These are phyloP conservation scores for Epichloe amarillans DNA, from an alignment of 2,329 filamentous ascomycete genomes.

Conservation along the genomic window DNA sequence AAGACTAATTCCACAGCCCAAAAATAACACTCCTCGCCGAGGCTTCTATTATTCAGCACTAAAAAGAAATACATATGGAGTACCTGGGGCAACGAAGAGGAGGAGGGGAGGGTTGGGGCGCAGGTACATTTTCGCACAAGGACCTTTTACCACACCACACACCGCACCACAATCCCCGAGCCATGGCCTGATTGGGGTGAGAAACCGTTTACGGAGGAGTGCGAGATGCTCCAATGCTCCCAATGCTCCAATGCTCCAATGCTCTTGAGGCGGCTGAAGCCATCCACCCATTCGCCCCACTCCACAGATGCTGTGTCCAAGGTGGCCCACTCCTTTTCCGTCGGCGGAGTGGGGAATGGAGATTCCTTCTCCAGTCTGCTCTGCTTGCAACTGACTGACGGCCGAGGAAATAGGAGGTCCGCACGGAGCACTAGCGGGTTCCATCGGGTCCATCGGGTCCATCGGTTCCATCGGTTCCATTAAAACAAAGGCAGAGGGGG, in stretches of 20 bases:
- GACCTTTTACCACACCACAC: neutral
- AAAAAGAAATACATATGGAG: neutral
- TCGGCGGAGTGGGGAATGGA: slow-evolving; percentile 1
- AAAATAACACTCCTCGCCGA: neutral
- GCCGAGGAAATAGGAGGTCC: too few species aligned
- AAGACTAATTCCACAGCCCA: neutral
- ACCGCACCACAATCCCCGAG: neutral
- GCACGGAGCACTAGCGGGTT: too few species aligned
- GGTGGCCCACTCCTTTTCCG: neutral
- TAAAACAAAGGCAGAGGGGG: neutral
- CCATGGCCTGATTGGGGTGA: neutral
- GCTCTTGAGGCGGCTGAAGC: too few species aligned
- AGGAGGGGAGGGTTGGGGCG: neutral
- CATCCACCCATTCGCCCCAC: too few species aligned
- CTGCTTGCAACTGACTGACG: too few species aligned
- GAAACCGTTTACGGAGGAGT: neutral
- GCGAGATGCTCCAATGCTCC: too few species aligned
- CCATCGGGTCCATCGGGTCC: too few species aligned
- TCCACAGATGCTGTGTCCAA: neutral
- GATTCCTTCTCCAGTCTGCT: too few species aligned
- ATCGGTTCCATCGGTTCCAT: too few species aligned
- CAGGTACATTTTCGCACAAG: neutral
- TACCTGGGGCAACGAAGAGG: neutral
- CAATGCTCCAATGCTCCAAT: too few species aligned
- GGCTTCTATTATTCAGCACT: neutral